phyloP scores from a whole-genome alignment of 2,329 filamentous ascomycete species.

The Sporothrix brasiliensis region DNA sequence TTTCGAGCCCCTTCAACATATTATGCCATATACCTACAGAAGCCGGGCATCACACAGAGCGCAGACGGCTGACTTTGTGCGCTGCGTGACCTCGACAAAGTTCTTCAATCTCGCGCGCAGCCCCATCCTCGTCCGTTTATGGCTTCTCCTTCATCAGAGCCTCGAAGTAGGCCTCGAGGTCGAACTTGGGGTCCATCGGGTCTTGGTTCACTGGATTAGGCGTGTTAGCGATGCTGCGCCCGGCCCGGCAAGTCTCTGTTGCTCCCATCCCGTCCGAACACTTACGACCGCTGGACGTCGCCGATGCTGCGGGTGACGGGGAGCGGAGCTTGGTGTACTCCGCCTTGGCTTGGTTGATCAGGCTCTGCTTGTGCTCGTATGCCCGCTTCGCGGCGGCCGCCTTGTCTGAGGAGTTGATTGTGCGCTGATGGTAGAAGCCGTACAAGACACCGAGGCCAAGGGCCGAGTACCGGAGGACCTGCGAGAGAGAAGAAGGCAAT shows the following conservation, averaged over 20 bases:
- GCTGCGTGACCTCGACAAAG: not conserved
- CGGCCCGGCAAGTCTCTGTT: not conserved
- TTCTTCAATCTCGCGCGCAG: not conserved
- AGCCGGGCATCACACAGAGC: conserved; percentile 25
- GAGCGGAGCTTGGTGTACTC: conserved; percentile 81
- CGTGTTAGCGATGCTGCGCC: conserved; percentile 18
- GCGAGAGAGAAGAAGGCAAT: conserved; percentile 32
- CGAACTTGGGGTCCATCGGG: conserved; percentile 85
- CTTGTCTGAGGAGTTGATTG: conserved; percentile 72
- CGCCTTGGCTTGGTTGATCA: conserved; percentile 91
- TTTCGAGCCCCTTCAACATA: conserved; percentile 7
- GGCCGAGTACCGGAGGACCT: conserved; percentile 98
- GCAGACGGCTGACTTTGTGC: conserved; percentile 6
- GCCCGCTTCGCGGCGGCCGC: conserved; percentile 73
- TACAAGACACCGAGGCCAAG: conserved; percentile 91
- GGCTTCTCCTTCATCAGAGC: conserved; percentile 60
- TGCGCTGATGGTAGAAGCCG: conserved; percentile 89
- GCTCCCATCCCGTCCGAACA: conserved; percentile 10
- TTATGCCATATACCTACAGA: conserved; percentile 28
- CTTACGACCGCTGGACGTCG: conserved; percentile 43
- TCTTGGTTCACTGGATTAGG: conserved; percentile 49
- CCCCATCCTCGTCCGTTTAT: conserved; percentile 42
- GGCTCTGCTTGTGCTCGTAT: conserved; percentile 84
- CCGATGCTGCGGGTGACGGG: conserved; percentile 42
- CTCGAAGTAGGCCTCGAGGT: conserved; percentile 82